Evolutionary conservation across 495 filamentous ascomycete species (phyloP).

Genomic region (Aspergillus cristatus): DNA sequence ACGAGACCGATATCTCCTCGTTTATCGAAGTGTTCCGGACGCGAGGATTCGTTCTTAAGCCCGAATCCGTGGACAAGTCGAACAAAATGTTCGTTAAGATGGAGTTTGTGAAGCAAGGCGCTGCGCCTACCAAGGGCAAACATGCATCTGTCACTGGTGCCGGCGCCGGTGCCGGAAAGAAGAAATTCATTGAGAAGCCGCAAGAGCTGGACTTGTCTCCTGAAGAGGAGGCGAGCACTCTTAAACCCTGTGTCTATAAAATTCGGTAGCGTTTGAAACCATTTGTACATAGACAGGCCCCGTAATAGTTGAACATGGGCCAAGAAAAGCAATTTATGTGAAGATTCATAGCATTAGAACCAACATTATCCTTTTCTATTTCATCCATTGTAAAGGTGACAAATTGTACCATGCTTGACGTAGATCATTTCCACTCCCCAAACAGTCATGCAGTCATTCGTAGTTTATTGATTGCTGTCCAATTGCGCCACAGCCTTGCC

Average conservation of each 20-base stretch:
- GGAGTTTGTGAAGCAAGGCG: conserved; percentile 74
- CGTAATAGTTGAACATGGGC: no score
- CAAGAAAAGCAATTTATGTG: no score
- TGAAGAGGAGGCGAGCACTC: conserved; percentile 54
- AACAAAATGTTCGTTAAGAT: conserved; percentile 99
- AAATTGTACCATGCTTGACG: neutral
- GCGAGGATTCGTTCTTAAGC: conserved; percentile 66
- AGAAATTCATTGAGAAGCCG: conserved; percentile 48
- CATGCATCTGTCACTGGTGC: conserved; percentile 36
- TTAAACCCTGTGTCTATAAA: conserved; percentile 98
- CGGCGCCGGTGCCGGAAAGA: conserved; percentile 38
- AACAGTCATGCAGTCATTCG: conserved; percentile 5
- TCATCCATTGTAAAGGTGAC: conserved; percentile 17
- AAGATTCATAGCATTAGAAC: conserved; percentile 8
- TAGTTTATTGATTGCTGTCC: conserved; percentile 34
- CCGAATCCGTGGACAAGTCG: conserved; percentile 58
- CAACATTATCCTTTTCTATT: conserved; percentile 19
- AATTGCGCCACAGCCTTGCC: conserved; percentile 73
- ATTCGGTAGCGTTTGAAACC: conserved; percentile 53
- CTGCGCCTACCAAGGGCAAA: conserved; percentile 59
- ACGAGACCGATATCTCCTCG: conserved; percentile 77
- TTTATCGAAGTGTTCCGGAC: conserved; percentile 75
- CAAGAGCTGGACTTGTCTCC: conserved; percentile 40
- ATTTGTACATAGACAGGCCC: no score
- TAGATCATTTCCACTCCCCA: neutral